Evolutionary conservation across 2,329 filamentous ascomycete species (phyloP).

Genomic region (Penicillium sp.): DNA sequence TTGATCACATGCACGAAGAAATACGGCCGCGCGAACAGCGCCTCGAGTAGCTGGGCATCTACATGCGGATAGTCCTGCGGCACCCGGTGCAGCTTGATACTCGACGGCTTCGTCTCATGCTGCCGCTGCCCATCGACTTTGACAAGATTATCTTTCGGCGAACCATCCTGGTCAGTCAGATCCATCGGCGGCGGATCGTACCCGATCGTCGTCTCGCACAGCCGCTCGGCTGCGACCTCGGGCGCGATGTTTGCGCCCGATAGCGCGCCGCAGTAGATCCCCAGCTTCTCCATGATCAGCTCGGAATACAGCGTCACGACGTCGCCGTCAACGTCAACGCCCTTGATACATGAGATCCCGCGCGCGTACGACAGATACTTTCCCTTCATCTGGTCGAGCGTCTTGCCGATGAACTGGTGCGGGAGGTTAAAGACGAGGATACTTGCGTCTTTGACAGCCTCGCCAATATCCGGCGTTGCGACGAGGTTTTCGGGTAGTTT

Average conservation of each 20-base stretch:
- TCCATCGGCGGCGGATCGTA: conserved; percentile 89
- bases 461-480: conserved; percentile 47
- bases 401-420: conserved; percentile 60
- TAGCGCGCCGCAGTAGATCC: conserved; percentile 91
- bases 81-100: conserved; percentile 70
- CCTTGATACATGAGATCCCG: conserved; percentile 94
- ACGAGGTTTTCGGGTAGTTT: conserved; percentile 71
- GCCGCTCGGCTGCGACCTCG: conserved; percentile 90
- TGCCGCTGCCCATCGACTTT: conserved; percentile 58
- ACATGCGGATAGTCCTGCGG: conserved; percentile 80
- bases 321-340: conserved; percentile 83
- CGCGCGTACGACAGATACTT: conserved; percentile 85
- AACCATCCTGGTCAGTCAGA: conserved; percentile 63
- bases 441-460: conserved; percentile 77
- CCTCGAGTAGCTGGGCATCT: conserved; percentile 77
- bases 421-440: conserved; percentile 95
- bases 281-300: conserved; percentile 81
- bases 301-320: conserved; percentile 86
- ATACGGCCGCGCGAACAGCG: conserved; percentile 88
- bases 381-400: conserved; percentile 73
- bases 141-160: conserved; percentile 46
- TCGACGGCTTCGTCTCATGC: conserved; percentile 66
- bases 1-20: conserved; percentile 90
- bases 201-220: conserved; percentile 90
- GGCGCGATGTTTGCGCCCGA: conserved; percentile 91